phyloP scores from a whole-genome alignment of 306 rosid species.

The Cucurbita argyrosperma region DNA sequence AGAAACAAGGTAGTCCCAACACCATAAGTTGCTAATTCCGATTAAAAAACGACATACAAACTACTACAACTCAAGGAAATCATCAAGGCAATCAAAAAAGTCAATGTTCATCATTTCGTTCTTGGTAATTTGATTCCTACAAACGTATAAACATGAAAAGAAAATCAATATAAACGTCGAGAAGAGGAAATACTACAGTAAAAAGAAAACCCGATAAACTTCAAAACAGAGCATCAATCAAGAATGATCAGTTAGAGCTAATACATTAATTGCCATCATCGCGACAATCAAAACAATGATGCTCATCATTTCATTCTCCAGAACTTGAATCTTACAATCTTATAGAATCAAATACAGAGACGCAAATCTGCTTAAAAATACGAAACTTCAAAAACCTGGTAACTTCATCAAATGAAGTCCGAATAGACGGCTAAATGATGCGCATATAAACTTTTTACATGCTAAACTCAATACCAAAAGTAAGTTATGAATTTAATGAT shows the following conservation, averaged over 20 bases:
- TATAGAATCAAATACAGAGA: neutral
- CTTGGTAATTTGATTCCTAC: neutral
- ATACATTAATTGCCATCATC: neutral
- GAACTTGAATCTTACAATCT: neutral
- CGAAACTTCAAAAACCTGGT: too few relatives aligned
- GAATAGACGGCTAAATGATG: too few relatives aligned
- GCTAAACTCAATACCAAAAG: neutral
- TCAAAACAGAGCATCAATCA: neutral
- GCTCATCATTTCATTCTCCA: neutral
- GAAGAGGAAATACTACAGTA: neutral
- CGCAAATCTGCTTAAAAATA: too few relatives aligned
- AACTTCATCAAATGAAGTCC: neutral
- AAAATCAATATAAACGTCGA: neutral
- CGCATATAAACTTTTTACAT: neutral
- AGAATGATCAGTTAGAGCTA: conserved; percentile 1
- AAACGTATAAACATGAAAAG: too few relatives aligned
- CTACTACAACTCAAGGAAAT: neutral
- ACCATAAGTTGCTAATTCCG: neutral
- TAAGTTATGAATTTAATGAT: too few relatives aligned
- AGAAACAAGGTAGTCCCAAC: neutral
- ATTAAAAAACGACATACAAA: too few relatives aligned
- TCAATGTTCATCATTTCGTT: neutral
- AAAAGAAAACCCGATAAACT: too few relatives aligned
- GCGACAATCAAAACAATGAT: neutral
- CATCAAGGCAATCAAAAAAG: neutral